Conservation (phyloP, 331 rosid genomes). For the Pyrus hybrid region DNA sequence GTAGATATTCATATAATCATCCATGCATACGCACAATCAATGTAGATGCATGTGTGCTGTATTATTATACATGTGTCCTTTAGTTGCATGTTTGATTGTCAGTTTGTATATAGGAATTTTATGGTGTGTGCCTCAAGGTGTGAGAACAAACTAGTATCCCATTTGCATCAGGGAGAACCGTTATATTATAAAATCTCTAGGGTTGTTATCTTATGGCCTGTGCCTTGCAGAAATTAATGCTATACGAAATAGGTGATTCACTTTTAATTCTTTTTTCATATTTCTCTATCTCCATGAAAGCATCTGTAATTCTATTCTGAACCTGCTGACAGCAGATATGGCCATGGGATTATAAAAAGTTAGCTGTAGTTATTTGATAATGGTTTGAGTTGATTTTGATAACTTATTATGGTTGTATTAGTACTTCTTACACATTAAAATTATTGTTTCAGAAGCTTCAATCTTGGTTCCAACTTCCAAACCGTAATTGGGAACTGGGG, state of each 20-base stretch:
- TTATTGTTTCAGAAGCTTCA: constrained; percentile 67
- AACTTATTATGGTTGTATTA: neutral
- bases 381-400: constrained; percentile 8
- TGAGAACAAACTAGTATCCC: neutral
- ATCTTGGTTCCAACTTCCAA: constrained; percentile 89
- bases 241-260: neutral
- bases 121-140: neutral
- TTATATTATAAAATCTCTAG: neutral
- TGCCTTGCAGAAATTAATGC: neutral
- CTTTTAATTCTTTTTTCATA: constrained; percentile 1
- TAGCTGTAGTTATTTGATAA: neutral
- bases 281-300: constrained; percentile 6
- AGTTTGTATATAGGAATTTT: neutral
- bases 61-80: neutral
- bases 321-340: neutral
- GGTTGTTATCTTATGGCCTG: neutral
- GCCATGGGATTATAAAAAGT: neutral
- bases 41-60: neutral
- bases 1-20: neutral
- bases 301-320: constrained; percentile 6
- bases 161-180: neutral
- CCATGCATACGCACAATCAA: neutral
- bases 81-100: neutral
- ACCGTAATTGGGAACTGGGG: constrained; percentile 82
- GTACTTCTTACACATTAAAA: neutral